phyloP scores from a whole-genome alignment of 2,329 filamentous ascomycete species.

The Dothistroma septosporum region DNA sequence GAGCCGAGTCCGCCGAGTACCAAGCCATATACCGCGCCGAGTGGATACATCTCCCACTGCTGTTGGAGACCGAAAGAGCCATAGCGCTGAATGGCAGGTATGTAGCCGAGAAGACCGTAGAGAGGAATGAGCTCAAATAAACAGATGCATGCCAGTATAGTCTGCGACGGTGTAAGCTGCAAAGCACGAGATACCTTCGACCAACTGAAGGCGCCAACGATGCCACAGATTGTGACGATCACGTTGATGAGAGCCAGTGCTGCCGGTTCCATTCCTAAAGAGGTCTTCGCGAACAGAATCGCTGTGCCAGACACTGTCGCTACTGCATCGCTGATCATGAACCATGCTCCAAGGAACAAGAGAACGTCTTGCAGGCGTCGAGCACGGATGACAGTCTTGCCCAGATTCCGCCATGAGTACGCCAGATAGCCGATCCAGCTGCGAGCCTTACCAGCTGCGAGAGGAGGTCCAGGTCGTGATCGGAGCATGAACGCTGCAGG shows the following conservation, averaged over 20 bases:
- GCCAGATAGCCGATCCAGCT: conserved; percentile 68
- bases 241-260: conserved; percentile 90
- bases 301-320: conserved; percentile 93
- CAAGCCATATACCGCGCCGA: conserved; percentile 86
- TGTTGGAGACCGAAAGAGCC: conserved; percentile 84
- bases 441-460: conserved; percentile 32
- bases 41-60: conserved; percentile 93
- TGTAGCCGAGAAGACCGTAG: conserved; percentile 83
- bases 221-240: conserved; percentile 77
- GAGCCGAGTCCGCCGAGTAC: conserved; percentile 88
- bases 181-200: conserved; percentile 68
- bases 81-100: conserved; percentile 70
- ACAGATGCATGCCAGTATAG: conserved; percentile 84
- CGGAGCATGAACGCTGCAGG: conserved; percentile 84
- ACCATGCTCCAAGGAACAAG: conserved; percentile 84
- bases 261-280: conserved; percentile 82
- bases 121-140: conserved; percentile 90
- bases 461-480: conserved; percentile 78
- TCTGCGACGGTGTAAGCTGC: conserved; percentile 72
- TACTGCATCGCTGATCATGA: conserved; percentile 87
- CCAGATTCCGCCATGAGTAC: conserved; percentile 83
- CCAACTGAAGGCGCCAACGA: conserved; percentile 88
- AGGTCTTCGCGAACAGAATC: conserved; percentile 91
- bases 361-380: conserved; percentile 67
- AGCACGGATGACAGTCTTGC: conserved; percentile 72